Evolutionary conservation across 257 asterid species (phyloP).

Genomic region (Solanum infundibuliforme): DNA sequence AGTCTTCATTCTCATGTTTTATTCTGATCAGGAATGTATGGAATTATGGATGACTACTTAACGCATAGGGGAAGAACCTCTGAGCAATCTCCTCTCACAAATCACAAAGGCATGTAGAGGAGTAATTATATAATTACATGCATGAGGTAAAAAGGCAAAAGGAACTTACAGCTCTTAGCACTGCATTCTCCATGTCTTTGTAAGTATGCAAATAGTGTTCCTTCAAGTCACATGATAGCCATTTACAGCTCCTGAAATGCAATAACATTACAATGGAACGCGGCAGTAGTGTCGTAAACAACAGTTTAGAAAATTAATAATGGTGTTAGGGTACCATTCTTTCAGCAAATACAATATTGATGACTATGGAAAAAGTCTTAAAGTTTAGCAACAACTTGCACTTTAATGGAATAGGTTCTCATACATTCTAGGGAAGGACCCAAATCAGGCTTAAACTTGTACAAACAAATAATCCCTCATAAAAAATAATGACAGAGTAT

Average conservation of each 20-base stretch:
- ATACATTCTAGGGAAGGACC: not conserved
- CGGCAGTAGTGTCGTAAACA: not conserved
- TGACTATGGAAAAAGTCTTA: not conserved
- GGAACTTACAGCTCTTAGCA: slow-evolving; percentile 63
- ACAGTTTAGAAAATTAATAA: slow-evolving; percentile 1
- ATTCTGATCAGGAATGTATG: not conserved
- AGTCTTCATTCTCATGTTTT: not conserved
- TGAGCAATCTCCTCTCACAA: not conserved
- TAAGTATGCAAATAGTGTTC: slow-evolving; percentile 50
- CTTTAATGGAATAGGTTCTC: not conserved
- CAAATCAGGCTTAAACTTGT: not conserved
- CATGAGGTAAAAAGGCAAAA: slow-evolving; percentile 5
- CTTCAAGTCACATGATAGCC: slow-evolving; percentile 58
- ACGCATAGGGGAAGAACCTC: not conserved
- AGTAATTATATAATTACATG: not conserved
- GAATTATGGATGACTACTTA: not conserved
- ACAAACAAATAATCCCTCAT: not conserved
- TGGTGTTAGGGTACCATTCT: not conserved
- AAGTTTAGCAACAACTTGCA: not conserved
- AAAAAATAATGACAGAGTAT: not conserved
- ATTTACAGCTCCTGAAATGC: slow-evolving; percentile 54
- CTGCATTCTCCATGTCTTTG: slow-evolving; percentile 46
- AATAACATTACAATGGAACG: slow-evolving; percentile 3
- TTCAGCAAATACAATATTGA: not conserved
- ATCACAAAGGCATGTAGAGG: not conserved